A percentile compares a stretch with the other conserved stretches of the same genome.
Conservation (phyloP, 768 basidiomycete species). For the Suillus tomentosus region DNA sequence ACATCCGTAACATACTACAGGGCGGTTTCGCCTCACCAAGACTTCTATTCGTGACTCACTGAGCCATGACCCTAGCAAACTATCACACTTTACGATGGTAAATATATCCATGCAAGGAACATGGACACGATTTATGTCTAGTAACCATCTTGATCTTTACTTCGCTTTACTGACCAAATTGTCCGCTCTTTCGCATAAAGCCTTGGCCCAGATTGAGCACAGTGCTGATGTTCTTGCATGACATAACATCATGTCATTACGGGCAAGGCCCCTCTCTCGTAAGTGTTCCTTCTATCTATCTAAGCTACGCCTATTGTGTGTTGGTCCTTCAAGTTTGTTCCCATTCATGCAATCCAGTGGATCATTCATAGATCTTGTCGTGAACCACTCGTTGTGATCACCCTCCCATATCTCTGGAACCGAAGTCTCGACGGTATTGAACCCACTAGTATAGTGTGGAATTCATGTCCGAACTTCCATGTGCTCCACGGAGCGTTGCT, state of each 20-base stretch:
- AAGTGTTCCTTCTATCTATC: neutral
- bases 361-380: neutral
- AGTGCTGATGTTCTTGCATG: neutral
- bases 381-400: neutral
- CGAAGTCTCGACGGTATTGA: neutral
- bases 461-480: conserved; percentile 3
- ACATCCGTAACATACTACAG: neutral
- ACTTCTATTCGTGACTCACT: neutral
- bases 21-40: neutral
- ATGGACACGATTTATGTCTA: neutral
- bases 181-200: neutral
- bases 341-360: neutral
- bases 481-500: neutral
- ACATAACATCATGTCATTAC: neutral
- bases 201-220: neutral
- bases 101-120: neutral
- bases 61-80: neutral
- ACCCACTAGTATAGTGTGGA: neutral
- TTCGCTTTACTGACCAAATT: neutral
- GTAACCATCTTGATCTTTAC: neutral
- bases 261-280: neutral
- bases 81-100: neutral
- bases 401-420: neutral
- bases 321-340: neutral
- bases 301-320: neutral